A percentile compares a stretch with the other conserved stretches of the same genome.
These are phyloP conservation scores for slime mould (Dictyostelium discoideum) DNA, from an alignment of 78 protist genomes.

Conservation along the genomic window dicty_2.7 NC_007088.5:6325001-6325500, in stretches of 20 bases:
- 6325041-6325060: constrained; percentile 86
- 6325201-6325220: constrained; percentile 89
- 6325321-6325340: constrained; percentile 96
- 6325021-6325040: constrained; percentile 93
- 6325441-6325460: constrained; percentile 91
- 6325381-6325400: neutral
- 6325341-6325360: constrained; percentile 88
- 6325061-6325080: constrained; percentile 74
- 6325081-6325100: constrained; percentile 72
- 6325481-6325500: constrained; percentile 95
- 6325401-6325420: neutral
- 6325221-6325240: constrained; percentile 99
- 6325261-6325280: constrained; percentile 98
- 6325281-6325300: constrained; percentile 87
- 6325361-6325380: constrained; percentile 89
- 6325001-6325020: constrained; percentile 70
- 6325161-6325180: constrained; percentile 96
- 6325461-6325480: constrained; percentile 97
- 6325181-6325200: constrained; percentile 93
- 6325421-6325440: neutral
- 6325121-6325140: constrained; percentile 89
- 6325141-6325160: constrained; percentile 99
- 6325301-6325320: constrained; percentile 86
- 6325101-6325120: constrained; percentile 86
- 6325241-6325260: constrained; percentile 97